These are phyloP conservation scores for Candida xiaguanensis DNA, from an alignment of 805 yeast species.

Conservation along the genomic window DNA sequence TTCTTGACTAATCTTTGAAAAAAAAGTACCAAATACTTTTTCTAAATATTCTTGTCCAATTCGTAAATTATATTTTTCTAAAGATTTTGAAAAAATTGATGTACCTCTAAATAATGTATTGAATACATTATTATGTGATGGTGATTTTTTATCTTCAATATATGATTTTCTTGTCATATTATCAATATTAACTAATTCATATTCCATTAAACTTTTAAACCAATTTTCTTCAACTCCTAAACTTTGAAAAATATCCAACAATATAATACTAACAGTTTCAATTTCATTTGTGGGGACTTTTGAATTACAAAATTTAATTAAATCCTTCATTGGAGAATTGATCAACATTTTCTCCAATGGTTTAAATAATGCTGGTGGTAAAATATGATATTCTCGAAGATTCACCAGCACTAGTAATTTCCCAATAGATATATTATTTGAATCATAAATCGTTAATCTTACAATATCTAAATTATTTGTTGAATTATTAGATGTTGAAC, in stretches of 20 bases:
- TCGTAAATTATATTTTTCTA: slow-evolving; percentile 73
- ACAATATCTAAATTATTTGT: slow-evolving; percentile 29
- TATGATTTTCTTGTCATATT: slow-evolving; percentile 41
- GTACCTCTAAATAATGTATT: slow-evolving; percentile 70
- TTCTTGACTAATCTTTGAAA: slow-evolving; percentile 49
- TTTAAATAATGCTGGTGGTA: slow-evolving; percentile 58
- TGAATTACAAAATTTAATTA: slow-evolving; percentile 46
- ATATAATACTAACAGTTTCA: slow-evolving; percentile 53
- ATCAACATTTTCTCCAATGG: slow-evolving; percentile 59
- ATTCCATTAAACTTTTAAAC: slow-evolving; percentile 66
- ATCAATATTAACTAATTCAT: slow-evolving; percentile 55
- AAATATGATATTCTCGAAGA: slow-evolving; percentile 50
- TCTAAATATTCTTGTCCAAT: slow-evolving; percentile 79
- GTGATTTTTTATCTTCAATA: slow-evolving; percentile 15
- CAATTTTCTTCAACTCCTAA: slow-evolving; percentile 66
- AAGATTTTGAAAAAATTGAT: slow-evolving; percentile 73
- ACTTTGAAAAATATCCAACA: slow-evolving; percentile 73
- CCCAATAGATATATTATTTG: slow-evolving; percentile 49
- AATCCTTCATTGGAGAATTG: slow-evolving; percentile 48
- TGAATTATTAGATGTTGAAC: background rate
- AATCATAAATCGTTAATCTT: slow-evolving; percentile 43
- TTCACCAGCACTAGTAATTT: slow-evolving; percentile 50
- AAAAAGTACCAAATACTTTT: slow-evolving; percentile 66
- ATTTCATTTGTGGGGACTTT: slow-evolving; percentile 40
- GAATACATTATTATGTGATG: slow-evolving; percentile 31